Percentiles rank a stretch among this genome's conserved stretches.
Conservation (phyloP, 768 basidiomycete species). For the Cystobasidium ongulense region DNA sequence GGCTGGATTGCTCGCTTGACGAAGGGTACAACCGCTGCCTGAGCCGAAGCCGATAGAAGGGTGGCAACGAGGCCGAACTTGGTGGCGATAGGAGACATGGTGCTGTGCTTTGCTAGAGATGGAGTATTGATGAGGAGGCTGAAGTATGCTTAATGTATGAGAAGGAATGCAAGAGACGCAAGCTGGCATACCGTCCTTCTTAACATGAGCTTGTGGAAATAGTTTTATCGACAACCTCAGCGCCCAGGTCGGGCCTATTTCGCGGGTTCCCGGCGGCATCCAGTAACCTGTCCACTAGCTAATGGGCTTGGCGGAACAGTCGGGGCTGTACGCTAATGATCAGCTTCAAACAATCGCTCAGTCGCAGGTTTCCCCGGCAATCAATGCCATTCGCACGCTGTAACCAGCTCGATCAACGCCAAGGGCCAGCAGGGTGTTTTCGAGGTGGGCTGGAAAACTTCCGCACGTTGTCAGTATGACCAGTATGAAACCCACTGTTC, state of each 20-base stretch:
- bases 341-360: no score
- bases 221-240: neutral
- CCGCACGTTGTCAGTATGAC: no score
- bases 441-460: no score
- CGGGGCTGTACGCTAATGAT: no score
- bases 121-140: neutral
- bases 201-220: neutral
- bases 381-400: neutral
- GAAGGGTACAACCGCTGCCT: neutral
- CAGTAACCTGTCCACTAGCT: neutral
- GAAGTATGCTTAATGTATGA: neutral
- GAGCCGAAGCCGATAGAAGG: neutral
- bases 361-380: neutral
- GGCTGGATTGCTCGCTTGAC: neutral
- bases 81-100: neutral
- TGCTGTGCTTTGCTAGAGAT: neutral
- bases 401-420: neutral
- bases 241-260: neutral
- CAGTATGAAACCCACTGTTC: no score
- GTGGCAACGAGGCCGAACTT: neutral
- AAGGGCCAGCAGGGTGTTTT: slow-evolving; percentile 8
- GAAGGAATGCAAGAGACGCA: neutral
- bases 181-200: neutral
- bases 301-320: neutral
- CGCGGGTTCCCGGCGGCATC: neutral